Percentiles rank a stretch among this genome's conserved stretches.
phyloP scores from a whole-genome alignment of 768 basidiomycete genomes.

The Phanerochaete sordida region DNA sequence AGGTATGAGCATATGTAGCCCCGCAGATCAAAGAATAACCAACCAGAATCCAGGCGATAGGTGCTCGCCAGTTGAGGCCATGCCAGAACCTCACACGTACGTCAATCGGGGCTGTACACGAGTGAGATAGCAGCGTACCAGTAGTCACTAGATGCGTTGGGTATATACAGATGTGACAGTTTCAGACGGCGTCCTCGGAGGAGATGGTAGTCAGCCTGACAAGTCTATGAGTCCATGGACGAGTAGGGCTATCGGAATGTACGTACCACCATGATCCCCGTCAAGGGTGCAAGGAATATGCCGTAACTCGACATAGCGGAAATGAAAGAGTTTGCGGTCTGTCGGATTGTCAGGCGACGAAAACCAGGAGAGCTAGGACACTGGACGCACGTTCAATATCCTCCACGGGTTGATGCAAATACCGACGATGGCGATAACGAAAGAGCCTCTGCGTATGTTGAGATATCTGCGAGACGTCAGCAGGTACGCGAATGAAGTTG shows the following conservation, averaged over 20 bases:
- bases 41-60: slow-evolving; percentile 27
- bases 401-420: slow-evolving; percentile 32
- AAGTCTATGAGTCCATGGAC: neutral
- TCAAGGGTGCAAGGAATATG: slow-evolving; percentile 29
- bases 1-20: neutral
- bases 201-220: slow-evolving; percentile 27
- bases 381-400: slow-evolving; percentile 25
- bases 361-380: slow-evolving; percentile 4
- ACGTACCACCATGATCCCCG: slow-evolving; percentile 31
- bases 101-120: neutral
- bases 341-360: neutral
- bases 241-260: neutral
- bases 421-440: slow-evolving; percentile 27
- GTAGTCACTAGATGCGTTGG: slow-evolving; percentile 25
- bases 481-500: too few relatives aligned
- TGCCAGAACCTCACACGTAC: slow-evolving; percentile 18
- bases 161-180: slow-evolving; percentile 26
- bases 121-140: slow-evolving; percentile 17
- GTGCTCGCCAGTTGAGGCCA: slow-evolving; percentile 22
- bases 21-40: neutral
- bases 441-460: slow-evolving; percentile 29
- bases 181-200: slow-evolving; percentile 24
- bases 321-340: slow-evolving; percentile 25
- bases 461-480: slow-evolving; percentile 7
- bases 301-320: slow-evolving; percentile 30